Percentiles rank a stretch among this genome's conserved stretches.
Conservation (phyloP, 805 yeast genomes). For the Saccharomycopsis javanensis region DNA sequence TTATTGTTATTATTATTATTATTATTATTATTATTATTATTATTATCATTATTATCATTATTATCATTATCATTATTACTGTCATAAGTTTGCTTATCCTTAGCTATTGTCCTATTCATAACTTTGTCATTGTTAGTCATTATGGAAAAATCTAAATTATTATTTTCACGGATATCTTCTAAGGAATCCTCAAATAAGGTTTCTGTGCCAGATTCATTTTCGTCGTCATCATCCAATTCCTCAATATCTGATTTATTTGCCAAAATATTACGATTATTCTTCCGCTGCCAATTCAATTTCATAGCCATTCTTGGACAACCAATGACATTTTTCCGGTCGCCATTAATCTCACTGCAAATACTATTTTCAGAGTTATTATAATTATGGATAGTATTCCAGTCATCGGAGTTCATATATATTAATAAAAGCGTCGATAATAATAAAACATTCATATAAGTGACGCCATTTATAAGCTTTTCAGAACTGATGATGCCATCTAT, state of each 20-base stretch:
- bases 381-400: background rate
- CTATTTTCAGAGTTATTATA: background rate
- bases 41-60: background rate
- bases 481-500: background rate
- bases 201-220: background rate
- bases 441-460: background rate
- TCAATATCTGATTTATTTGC: background rate
- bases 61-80: background rate
- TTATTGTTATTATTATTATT: background rate
- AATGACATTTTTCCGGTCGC: background rate
- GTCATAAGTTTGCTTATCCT: no score
- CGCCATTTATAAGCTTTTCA: background rate
- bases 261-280: background rate
- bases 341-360: background rate
- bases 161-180: background rate
- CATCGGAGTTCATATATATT: background rate
- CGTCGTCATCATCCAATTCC: background rate
- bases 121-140: no score
- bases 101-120: no score
- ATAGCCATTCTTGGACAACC: background rate
- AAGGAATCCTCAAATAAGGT: slow-evolving; percentile 1
- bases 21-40: background rate
- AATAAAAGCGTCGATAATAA: background rate
- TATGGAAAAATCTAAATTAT: background rate
- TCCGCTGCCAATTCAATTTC: background rate